Evolutionary conservation across 2,329 filamentous ascomycete species (phyloP).

Genomic region (Pseudohalonectria lignicola): DNA sequence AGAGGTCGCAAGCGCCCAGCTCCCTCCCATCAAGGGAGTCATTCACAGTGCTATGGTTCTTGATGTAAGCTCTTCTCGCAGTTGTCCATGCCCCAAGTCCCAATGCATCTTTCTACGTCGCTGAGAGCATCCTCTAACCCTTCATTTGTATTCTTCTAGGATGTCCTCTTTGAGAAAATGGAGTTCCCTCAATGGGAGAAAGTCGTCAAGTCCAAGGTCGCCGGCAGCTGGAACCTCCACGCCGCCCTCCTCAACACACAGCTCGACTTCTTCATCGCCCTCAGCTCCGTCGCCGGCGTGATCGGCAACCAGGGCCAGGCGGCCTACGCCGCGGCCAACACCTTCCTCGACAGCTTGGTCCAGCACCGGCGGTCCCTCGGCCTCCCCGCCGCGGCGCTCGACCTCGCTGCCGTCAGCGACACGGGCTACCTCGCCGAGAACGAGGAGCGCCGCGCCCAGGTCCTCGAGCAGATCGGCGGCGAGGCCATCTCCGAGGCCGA

Average conservation of each 20-base stretch:
- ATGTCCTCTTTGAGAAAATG: slow-evolving; percentile 11
- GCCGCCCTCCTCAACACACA: slow-evolving; percentile 7
- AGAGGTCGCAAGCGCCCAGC: slow-evolving; percentile 7
- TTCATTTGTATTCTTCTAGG: too few relatives aligned
- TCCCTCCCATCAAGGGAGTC: slow-evolving; percentile 8
- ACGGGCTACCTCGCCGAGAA: slow-evolving; percentile 8
- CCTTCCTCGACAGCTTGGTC: slow-evolving; percentile 17
- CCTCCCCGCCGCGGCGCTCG: slow-evolving; percentile 4
- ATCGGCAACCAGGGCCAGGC: slow-evolving; percentile 16
- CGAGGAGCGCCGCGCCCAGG: slow-evolving; percentile 2
- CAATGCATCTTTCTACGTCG: too few relatives aligned
- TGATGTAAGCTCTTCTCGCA: slow-evolving; percentile 5
- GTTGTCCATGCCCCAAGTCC: too few relatives aligned
- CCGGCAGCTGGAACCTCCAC: slow-evolving; percentile 16
- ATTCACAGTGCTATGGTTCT: slow-evolving; percentile 11
- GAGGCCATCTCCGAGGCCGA: slow-evolving; percentile 6
- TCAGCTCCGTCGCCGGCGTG: slow-evolving; percentile 14
- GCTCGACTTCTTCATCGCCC: slow-evolving; percentile 20
- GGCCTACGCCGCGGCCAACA: slow-evolving; percentile 20
- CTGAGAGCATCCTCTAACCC: too few relatives aligned
- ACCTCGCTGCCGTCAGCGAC: slow-evolving; percentile 6
- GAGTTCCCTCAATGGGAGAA: slow-evolving; percentile 5
- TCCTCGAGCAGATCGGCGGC: slow-evolving; percentile 5
- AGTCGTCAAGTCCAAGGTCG: slow-evolving; percentile 16
- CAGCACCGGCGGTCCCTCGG: slow-evolving; percentile 7